Evolutionary conservation across 345 rosid genomes (phyloP).

Genomic region (Ceriops tagal): DNA sequence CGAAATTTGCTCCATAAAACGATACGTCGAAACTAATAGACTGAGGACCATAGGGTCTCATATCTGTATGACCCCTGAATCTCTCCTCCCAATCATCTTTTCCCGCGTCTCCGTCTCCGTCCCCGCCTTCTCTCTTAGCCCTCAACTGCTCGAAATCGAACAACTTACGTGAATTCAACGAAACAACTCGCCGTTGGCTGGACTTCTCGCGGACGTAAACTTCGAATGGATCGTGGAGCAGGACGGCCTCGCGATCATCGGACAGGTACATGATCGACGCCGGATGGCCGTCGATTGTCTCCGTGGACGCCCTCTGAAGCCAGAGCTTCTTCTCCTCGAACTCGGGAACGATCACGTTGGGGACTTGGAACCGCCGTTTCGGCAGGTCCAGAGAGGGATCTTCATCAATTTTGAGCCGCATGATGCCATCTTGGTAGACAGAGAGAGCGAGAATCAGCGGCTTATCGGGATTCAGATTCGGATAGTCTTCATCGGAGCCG

Average conservation of each 20-base stretch:
- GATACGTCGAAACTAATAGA: constrained; percentile 94
- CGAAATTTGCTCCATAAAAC: constrained; percentile 78
- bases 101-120: neutral
- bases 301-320: constrained; percentile 49
- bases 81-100: constrained; percentile 81
- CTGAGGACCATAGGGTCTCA: constrained; percentile 83
- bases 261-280: constrained; percentile 58
- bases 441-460: constrained; percentile 72
- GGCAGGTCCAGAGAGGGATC: constrained; percentile 54
- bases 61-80: constrained; percentile 71
- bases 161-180: constrained; percentile 74
- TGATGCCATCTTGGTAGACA: constrained; percentile 56
- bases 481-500: constrained; percentile 12
- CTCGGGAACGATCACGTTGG: constrained; percentile 65
- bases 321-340: constrained; percentile 69
- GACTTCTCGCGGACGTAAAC: constrained; percentile 64
- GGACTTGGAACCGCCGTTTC: constrained; percentile 76
- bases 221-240: constrained; percentile 84
- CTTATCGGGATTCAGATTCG: constrained; percentile 38
- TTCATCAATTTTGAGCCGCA: constrained; percentile 80
- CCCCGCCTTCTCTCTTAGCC: constrained; percentile 48
- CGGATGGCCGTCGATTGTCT: constrained; percentile 51
- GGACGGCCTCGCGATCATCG: constrained; percentile 70
- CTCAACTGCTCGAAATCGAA: constrained; percentile 90
- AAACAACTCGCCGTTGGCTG: constrained; percentile 49